Base-by-base conservation (phyloP, 169 alveolate genomes). In the Cryptosporidium parvum region DNA sequence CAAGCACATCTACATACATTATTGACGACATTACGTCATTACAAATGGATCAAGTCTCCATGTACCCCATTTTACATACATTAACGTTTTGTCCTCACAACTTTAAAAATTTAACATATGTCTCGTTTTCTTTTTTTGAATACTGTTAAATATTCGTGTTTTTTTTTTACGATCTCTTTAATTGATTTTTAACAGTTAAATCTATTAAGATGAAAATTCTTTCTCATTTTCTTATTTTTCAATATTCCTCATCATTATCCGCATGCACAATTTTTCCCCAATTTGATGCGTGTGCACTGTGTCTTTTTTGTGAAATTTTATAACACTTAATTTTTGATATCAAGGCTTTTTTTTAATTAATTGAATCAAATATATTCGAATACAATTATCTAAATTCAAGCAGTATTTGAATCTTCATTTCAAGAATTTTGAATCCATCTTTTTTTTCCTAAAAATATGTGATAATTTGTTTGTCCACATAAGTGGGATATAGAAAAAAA, bases 1-100 rank as follows among this genome's bases (percentile, higher is more conserved):
- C 89, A 80, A 80, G n/a, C 75, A 62, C 89, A 80, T 80, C 89
- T 80, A 80, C 89, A 80, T 80, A 80, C 89, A 80, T 48, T 65
- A 62, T 59, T 62, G 52, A 80, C 89, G 89, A 80, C 89, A 80
- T 61, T 59, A 80, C 89, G 89, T 65, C 68, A 35, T 26, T 7
- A 62, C 75, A 67, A 80, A 80, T 80, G 89, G 89, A 80, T 65
- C 52, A 67, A 80, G 86, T 73, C 86, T 73, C 70, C 86, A 73
- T 73, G 86, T 73, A 73, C 86, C 86, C 86, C 86, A 37, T 73
- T 42, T 42, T 58, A 73, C 70, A 73, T 73, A 73, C 86, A 73
- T 35, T 44, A 73, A 73, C 86, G 86, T 73, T 52, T 37, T 73
- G 86, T 73, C 86, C 86, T 73, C 86, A 9, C 67, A 48, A 45